These are phyloP conservation scores for Lentinula sp. DNA, from an alignment of 768 basidiomycete species.

Conservation along the genomic window DNA sequence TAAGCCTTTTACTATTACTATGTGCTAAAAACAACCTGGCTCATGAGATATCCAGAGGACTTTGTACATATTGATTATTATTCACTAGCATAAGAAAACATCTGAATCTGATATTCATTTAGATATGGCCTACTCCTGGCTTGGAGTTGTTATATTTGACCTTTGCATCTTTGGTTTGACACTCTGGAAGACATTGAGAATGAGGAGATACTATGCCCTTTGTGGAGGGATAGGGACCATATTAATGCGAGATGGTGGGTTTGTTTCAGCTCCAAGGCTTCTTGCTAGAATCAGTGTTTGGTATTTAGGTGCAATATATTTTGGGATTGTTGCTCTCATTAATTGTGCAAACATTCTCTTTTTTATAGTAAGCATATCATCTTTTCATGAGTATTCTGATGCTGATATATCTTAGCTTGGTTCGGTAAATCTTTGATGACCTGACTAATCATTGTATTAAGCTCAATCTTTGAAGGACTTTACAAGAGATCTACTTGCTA, in stretches of 20 bases:
- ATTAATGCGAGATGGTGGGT: neutral
- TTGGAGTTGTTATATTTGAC: neutral
- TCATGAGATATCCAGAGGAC: neutral
- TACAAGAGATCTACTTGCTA: neutral
- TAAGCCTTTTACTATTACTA: neutral
- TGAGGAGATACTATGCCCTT: neutral
- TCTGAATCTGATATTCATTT: neutral
- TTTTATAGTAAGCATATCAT: neutral
- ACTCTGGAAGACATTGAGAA: neutral
- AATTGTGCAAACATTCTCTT: neutral
- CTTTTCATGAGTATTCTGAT: neutral
- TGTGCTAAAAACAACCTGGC: neutral
- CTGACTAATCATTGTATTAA: neutral
- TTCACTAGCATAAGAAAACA: neutral
- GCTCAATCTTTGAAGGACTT: neutral
- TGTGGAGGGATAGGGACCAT: neutral
- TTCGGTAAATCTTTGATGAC: neutral
- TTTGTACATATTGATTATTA: neutral
- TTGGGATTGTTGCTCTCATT: neutral
- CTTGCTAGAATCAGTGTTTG: neutral
- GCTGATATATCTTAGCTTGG: neutral
- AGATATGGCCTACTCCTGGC: neutral
- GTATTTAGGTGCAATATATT: neutral
- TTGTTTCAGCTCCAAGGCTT: neutral
- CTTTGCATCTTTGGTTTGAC: neutral